Evolutionary conservation across 495 filamentous ascomycete genomes (phyloP), one percentile per base, ranked within the genome.

Genomic region (Aspergillus nanangensis): DNA sequence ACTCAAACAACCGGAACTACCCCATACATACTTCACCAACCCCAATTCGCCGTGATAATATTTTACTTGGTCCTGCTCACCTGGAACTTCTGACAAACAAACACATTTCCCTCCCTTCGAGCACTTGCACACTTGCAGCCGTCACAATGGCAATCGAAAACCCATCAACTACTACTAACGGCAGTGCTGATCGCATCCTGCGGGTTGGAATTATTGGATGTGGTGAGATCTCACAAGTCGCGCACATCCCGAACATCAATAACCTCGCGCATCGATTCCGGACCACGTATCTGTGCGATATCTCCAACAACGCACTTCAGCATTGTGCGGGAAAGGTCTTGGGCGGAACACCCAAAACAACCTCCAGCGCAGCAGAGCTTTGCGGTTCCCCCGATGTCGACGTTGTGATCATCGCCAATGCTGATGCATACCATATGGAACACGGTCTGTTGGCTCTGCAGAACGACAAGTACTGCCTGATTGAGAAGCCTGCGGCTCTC

Each of bases 401-500:
- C 47, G 52, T 73, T 8, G 61, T 76, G 19, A 45, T 75, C 35
- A 60, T 61, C 44, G 44, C 53, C 38, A 66, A 56, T 23, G 47
- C 51, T 11, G 63, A 75, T 43, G 69, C 56, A 15, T 74, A 57
- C 52, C 73, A 76, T 47, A 60, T 45, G 8, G 38, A 56, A 1
- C 53, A 66, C 43, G 53, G 50, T 5, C 52, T 76, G 11, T 24
- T 58, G 1, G 70, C 62, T n/a, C 58, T 77, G 5, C n/a, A 63
- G 18, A 36, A 55, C 21, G 43, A 50, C 32, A 75, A 76, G 51
- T 47, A 54, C 33, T 64, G 62, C 34, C 58, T 77, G 10, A 46
- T 75, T 17, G 74, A 76, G 48, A 77, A 77, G 54, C 74, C 74
- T 8, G 44, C 74, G 38, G 55, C 74, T 18, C 47, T 67, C 21